A percentile compares a stretch with the other conserved stretches of the same genome.
Evolutionary conservation across 306 rosid species (phyloP).

Genomic region (Vigna nakashimae): DNA sequence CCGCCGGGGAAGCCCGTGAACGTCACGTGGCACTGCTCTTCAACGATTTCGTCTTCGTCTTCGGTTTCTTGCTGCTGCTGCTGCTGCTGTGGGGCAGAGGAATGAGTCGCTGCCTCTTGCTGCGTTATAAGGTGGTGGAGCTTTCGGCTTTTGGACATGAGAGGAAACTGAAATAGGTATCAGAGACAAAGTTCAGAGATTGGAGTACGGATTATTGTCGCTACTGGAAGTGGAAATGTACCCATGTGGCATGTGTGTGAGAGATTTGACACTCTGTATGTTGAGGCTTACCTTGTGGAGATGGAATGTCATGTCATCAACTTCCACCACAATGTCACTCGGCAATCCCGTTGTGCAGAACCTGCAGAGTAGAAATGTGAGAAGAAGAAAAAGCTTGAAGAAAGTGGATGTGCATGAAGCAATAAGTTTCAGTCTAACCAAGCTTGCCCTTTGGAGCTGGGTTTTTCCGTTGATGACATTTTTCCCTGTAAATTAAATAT

Average conservation of each 20-base stretch:
- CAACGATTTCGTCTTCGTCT: conserved; percentile 74
- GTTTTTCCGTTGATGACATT: conserved; percentile 71
- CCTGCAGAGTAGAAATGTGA: conserved; percentile 50
- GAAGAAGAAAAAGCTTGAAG: neutral
- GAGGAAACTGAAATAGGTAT: conserved; percentile 75
- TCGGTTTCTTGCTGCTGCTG: conserved; percentile 44
- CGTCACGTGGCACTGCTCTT: conserved; percentile 69
- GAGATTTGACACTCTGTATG: conserved; percentile 17
- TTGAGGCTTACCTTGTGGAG: conserved; percentile 79
- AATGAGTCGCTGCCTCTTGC: conserved; percentile 64
- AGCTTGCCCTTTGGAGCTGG: conserved; percentile 88
- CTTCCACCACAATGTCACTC: conserved; percentile 92
- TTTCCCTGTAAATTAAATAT: conserved; percentile 36
- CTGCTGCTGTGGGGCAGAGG: conserved; percentile 40
- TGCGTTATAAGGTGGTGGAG: conserved; percentile 72
- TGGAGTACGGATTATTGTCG: conserved; percentile 3
- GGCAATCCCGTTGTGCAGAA: conserved; percentile 97
- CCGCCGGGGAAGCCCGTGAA: conserved; percentile 86
- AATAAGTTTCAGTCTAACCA: conserved; percentile 62
- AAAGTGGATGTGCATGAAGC: neutral
- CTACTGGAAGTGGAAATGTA: conserved; percentile 35
- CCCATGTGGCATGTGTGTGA: conserved; percentile 9
- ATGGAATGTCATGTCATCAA: conserved; percentile 89
- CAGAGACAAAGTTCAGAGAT: conserved; percentile 7
- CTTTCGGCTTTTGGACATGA: conserved; percentile 84